phyloP scores from a whole-genome alignment of 768 basidiomycete species.

The Tulasnella calospora region DNA sequence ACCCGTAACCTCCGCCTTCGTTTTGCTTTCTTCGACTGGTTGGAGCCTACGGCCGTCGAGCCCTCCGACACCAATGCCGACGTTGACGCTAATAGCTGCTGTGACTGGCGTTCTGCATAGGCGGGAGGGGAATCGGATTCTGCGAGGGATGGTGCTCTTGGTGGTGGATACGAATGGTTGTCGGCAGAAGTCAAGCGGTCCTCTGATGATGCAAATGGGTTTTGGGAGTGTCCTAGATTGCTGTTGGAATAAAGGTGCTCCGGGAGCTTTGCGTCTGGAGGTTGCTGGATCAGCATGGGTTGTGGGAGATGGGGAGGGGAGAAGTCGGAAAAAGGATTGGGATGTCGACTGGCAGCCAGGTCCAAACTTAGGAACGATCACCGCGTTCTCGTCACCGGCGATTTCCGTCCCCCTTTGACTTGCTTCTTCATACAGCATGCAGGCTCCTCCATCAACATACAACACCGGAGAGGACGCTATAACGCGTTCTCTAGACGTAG shows the following conservation, averaged over 20 bases:
- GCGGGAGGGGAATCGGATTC: conserved; percentile 16
- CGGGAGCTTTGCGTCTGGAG: conserved; percentile 23
- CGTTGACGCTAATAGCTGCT: background rate
- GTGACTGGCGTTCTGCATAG: conserved; percentile 6
- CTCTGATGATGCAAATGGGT: conserved; percentile 11
- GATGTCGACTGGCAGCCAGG: conserved; percentile 1
- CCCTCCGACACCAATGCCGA: background rate
- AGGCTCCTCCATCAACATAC: conserved; percentile 42
- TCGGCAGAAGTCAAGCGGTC: conserved; percentile 15
- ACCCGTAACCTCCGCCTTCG: conserved; percentile 9
- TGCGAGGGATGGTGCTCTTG: background rate
- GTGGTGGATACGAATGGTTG: conserved; percentile 12
- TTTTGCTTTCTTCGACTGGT: background rate
- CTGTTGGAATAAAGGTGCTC: background rate
- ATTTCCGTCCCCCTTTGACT: background rate
- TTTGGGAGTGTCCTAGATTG: conserved; percentile 2
- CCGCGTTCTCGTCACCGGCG: background rate
- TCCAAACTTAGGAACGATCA: conserved; percentile 5
- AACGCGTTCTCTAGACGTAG: conserved; percentile 48
- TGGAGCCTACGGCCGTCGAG: background rate
- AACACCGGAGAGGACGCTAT: conserved; percentile 63
- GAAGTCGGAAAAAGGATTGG: background rate
- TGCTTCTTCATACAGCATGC: background rate
- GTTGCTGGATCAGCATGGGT: conserved; percentile 20
- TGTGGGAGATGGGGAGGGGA: background rate